These are phyloP conservation scores for Phytomonas francai DNA, from an alignment of 208 protist species.

Conservation along the genomic window DNA sequence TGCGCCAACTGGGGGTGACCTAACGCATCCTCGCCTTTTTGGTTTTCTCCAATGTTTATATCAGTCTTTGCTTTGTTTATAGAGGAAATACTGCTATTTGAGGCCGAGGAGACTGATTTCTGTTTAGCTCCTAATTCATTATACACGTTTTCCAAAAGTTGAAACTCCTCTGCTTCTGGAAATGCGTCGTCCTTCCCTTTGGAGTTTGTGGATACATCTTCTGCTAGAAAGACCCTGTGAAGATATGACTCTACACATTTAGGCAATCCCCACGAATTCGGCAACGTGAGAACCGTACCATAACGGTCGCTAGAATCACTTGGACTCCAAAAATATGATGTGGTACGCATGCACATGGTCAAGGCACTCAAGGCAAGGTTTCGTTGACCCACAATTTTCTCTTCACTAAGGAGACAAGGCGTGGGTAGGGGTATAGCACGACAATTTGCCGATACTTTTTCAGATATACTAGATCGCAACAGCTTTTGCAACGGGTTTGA, in stretches of 20 bases:
- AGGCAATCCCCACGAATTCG: background rate
- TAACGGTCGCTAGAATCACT: background rate
- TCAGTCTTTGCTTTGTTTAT: background rate
- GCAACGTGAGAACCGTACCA: background rate
- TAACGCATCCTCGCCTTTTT: background rate
- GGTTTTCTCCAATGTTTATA: background rate
- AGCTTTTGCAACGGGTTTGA: background rate
- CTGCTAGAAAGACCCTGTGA: background rate
- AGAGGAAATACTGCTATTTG: background rate
- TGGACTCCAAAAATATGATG: background rate
- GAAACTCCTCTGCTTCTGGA: background rate
- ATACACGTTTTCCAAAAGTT: background rate
- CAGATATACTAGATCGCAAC: background rate
- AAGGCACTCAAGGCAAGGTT: background rate
- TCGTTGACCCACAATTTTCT: background rate
- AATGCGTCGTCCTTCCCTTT: background rate
- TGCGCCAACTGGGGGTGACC: slow-evolving; percentile 11
- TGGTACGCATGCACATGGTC: background rate
- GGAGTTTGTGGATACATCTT: background rate
- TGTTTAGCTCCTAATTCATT: background rate
- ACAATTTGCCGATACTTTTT: background rate
- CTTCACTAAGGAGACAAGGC: background rate
- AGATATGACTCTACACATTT: slow-evolving; percentile 3
- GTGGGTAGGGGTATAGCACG: background rate
- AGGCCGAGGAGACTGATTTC: background rate